phyloP scores from a whole-genome alignment of 352 stramenopile genomes.

The Pythium aristosporum region DNA sequence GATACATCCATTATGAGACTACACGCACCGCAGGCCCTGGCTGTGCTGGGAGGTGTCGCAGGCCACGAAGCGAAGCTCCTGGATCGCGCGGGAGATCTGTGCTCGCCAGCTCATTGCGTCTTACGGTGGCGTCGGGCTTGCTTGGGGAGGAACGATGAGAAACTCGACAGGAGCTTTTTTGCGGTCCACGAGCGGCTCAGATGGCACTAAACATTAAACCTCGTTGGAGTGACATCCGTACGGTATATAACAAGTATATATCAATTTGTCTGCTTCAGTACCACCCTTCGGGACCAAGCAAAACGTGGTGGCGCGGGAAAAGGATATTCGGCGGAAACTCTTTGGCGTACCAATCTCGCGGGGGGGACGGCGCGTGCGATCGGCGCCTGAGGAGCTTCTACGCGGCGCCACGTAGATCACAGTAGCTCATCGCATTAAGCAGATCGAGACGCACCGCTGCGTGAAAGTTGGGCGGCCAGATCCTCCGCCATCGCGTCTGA shows the following conservation, averaged over 20 bases:
- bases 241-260: background rate
- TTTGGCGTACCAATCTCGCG: background rate
- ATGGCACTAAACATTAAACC: slow-evolving; percentile 14
- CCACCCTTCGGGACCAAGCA: background rate
- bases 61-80: slow-evolving; percentile 82
- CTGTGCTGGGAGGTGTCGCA: slow-evolving; percentile 86
- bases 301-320: slow-evolving; percentile 8
- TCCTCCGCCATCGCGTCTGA: background rate
- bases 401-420: background rate
- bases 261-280: slow-evolving; percentile 16
- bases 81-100: slow-evolving; percentile 85
- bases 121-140: background rate
- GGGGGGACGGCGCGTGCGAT: background rate
- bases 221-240: slow-evolving; percentile 18
- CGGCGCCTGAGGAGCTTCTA: background rate
- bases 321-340: slow-evolving; percentile 11
- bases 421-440: background rate
- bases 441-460: background rate
- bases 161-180: slow-evolving; percentile 8
- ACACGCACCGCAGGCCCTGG: slow-evolving; percentile 68
- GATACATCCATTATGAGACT: background rate
- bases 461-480: slow-evolving; percentile 1
- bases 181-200: slow-evolving; percentile 15
- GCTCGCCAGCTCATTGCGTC: slow-evolving; percentile 81
- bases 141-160: background rate